These are phyloP conservation scores for Lumnitzera racemosa DNA, from an alignment of 345 rosid genomes.

Conservation along the genomic window DNA sequence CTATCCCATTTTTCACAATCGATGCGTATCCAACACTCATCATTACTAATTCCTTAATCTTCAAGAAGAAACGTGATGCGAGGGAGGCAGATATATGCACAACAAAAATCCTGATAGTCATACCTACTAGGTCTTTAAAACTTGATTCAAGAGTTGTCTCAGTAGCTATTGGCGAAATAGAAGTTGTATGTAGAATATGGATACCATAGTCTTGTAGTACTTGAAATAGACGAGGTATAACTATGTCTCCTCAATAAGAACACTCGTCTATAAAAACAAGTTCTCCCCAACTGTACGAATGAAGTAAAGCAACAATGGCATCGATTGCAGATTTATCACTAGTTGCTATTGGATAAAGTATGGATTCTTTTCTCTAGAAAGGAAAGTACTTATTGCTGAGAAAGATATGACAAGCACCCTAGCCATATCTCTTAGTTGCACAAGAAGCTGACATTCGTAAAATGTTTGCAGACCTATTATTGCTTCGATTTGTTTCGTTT, in stretches of 20 bases:
- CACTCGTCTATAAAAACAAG: slow-evolving; percentile 16
- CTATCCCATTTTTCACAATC: slow-evolving; percentile 12
- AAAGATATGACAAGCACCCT: slow-evolving; percentile 16
- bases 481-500: slow-evolving; percentile 17
- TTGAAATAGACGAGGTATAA: slow-evolving; percentile 9
- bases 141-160: no score
- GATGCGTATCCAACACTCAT: slow-evolving; percentile 22
- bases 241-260: slow-evolving; percentile 11
- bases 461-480: slow-evolving; percentile 22
- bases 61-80: slow-evolving; percentile 7
- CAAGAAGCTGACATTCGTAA: slow-evolving; percentile 9
- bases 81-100: slow-evolving; percentile 12
- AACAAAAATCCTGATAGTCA: not conserved
- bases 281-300: slow-evolving; percentile 19
- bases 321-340: slow-evolving; percentile 12
- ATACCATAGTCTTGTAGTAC: slow-evolving; percentile 5
- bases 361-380: slow-evolving; percentile 1
- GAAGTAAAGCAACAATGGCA: slow-evolving; percentile 14
- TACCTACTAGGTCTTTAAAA: no score
- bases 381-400: slow-evolving; percentile 16
- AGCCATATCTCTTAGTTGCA: slow-evolving; percentile 9
- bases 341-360: slow-evolving; percentile 14
- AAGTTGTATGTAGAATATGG: slow-evolving; percentile 2
- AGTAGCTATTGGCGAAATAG: not conserved
- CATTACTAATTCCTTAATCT: slow-evolving; percentile 8